phyloP scores from a whole-genome alignment of 2,329 filamentous ascomycete species.

The Metarhizium anisopliae region DNA sequence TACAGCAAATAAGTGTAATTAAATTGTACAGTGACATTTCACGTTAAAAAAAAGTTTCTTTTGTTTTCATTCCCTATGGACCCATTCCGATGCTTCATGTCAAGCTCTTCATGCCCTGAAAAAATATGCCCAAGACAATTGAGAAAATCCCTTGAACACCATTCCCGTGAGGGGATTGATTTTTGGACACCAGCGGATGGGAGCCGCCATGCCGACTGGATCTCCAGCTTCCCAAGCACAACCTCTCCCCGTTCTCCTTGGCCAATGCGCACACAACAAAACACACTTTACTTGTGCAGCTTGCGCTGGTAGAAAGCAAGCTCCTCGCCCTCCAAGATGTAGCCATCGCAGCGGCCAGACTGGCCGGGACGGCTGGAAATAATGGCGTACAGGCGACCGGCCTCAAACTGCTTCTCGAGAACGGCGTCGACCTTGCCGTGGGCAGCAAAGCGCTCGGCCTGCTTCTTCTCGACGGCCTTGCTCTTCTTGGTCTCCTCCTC shows the following conservation, averaged over 20 bases:
- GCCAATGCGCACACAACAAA: background rate
- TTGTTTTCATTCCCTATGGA: constrained; percentile 1
- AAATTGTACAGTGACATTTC: background rate
- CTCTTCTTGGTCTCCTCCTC: constrained; percentile 80
- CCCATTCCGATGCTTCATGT: background rate
- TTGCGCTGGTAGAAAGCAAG: constrained; percentile 99
- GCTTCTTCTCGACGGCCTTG: constrained; percentile 94
- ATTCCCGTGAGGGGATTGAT: background rate
- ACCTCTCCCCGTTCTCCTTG: constrained; percentile 7
- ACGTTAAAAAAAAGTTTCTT: background rate
- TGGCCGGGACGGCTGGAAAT: constrained; percentile 90
- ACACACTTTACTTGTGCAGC: constrained; percentile 80
- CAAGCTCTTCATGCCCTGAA: constrained; percentile 1
- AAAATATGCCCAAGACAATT: constrained; percentile 2
- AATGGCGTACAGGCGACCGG: constrained; percentile 92
- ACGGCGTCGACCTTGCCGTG: constrained; percentile 86
- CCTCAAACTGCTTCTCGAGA: constrained; percentile 98
- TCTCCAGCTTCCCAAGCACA: background rate
- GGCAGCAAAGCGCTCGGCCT: constrained; percentile 73
- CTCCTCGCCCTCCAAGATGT: constrained; percentile 98
- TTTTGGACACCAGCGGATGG: background rate
- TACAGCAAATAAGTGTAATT: background rate
- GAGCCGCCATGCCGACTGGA: too few relatives aligned
- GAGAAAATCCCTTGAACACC: constrained; percentile 1
- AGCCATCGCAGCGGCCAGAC: constrained; percentile 93